Evolutionary conservation across 2,329 filamentous ascomycete species (phyloP).

Genomic region (Cladophialophora yegresii): DNA sequence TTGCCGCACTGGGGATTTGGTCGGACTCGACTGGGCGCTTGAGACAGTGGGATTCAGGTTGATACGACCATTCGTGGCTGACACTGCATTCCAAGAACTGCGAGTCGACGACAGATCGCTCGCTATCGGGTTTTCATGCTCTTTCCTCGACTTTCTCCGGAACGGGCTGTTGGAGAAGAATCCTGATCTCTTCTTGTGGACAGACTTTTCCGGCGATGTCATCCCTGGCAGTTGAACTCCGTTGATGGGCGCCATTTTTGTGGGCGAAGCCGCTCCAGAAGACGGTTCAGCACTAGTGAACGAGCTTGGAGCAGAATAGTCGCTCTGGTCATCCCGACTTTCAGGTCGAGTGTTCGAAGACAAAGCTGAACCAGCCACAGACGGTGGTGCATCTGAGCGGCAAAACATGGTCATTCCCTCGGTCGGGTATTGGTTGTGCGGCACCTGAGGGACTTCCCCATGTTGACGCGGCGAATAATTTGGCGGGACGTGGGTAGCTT

Average conservation of each 20-base stretch:
- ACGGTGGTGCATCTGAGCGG: constrained; percentile 66
- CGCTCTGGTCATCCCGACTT: constrained; percentile 85
- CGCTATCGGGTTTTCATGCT: constrained; percentile 59
- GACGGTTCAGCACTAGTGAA: constrained; percentile 81
- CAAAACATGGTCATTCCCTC: constrained; percentile 99
- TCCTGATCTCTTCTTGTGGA: constrained; percentile 71
- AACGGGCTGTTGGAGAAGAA: constrained; percentile 96
- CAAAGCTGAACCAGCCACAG: constrained; percentile 66
- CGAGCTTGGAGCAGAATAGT: constrained; percentile 85
- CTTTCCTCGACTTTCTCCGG: constrained; percentile 81
- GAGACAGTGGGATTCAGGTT: constrained; percentile 37
- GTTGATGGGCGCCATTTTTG: constrained; percentile 57
- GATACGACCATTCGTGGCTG: constrained; percentile 33
- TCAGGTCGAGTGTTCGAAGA: constrained; percentile 71
- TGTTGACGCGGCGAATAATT: constrained; percentile 61
- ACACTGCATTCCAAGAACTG: constrained; percentile 55
- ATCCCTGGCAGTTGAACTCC: constrained; percentile 47
- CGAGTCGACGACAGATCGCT: constrained; percentile 45
- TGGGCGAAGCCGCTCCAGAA: constrained; percentile 72
- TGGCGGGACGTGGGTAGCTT: constrained; percentile 41
- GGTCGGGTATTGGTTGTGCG: constrained; percentile 89
- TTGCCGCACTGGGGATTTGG: constrained; percentile 45
- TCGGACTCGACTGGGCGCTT: constrained; percentile 47
- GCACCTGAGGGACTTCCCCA: constrained; percentile 67
- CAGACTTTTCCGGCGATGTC: constrained; percentile 62